These are phyloP conservation scores for Beauveria sp. DNA, from an alignment of 2,329 filamentous ascomycete genomes.

Conservation along the genomic window DNA sequence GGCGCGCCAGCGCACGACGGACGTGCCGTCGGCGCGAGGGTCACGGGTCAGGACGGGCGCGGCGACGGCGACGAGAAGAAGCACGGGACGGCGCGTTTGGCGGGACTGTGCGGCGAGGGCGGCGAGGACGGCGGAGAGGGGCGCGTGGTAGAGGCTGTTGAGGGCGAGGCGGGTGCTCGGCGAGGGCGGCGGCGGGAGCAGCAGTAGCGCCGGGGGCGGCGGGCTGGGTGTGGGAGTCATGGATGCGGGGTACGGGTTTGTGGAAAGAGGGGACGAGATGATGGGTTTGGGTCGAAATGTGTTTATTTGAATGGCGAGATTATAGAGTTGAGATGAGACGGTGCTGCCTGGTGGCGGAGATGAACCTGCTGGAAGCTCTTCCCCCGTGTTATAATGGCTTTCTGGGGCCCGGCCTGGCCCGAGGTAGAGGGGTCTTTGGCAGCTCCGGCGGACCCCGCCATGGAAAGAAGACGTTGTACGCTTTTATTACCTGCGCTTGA, in stretches of 20 bases:
- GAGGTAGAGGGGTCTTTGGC: slow-evolving; percentile 2
- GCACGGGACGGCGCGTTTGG: slow-evolving; percentile 25
- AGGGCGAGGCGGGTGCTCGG: slow-evolving; percentile 45
- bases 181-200: slow-evolving; percentile 59
- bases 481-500: too few species aligned
- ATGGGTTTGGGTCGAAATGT: background rate
- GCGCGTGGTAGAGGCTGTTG: slow-evolving; percentile 51
- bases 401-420: background rate
- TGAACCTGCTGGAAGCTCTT: background rate
- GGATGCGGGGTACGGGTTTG: too few species aligned
- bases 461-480: too few species aligned
- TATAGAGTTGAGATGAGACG: too few species aligned
- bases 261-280: background rate
- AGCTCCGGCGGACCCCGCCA: background rate
- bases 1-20: slow-evolving; percentile 52
- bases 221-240: background rate
- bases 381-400: background rate
- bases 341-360: background rate
- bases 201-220: slow-evolving; percentile 36
- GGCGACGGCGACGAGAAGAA: slow-evolving; percentile 50
- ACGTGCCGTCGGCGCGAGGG: slow-evolving; percentile 24
- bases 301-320: too few species aligned
- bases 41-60: slow-evolving; percentile 48
- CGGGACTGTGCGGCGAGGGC: slow-evolving; percentile 34
- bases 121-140: slow-evolving; percentile 47